phyloP scores from a whole-genome alignment of 1,284 basidiomycete species.

The Waitea zeae region DNA sequence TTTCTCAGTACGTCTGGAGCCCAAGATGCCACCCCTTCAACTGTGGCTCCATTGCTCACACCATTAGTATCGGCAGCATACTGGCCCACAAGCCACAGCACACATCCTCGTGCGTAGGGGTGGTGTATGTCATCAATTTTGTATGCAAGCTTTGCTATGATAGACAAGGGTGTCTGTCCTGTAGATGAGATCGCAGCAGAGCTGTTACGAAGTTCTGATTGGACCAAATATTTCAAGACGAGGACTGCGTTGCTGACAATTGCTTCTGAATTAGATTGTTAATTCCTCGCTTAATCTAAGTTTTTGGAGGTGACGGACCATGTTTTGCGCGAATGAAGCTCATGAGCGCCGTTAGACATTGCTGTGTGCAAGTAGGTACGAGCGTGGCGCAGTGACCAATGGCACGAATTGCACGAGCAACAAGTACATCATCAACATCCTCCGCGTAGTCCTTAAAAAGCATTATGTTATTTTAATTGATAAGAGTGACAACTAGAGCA shows the following conservation, averaged over 20 bases:
- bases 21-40: slow-evolving; percentile 28
- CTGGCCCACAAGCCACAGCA: slow-evolving; percentile 85
- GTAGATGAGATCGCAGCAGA: slow-evolving; percentile 19
- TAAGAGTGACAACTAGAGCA: neutral
- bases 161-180: slow-evolving; percentile 34
- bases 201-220: slow-evolving; percentile 41
- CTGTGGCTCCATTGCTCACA: slow-evolving; percentile 6
- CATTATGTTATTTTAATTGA: neutral
- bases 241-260: slow-evolving; percentile 67
- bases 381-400: slow-evolving; percentile 60
- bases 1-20: slow-evolving; percentile 77
- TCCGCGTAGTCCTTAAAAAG: slow-evolving; percentile 52
- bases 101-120: slow-evolving; percentile 64
- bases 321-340: slow-evolving; percentile 59
- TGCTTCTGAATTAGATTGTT: slow-evolving; percentile 23
- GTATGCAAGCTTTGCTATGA: slow-evolving; percentile 61
- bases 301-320: slow-evolving; percentile 23
- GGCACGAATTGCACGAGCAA: slow-evolving; percentile 55
- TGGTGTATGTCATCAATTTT: slow-evolving; percentile 67
- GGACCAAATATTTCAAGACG: slow-evolving; percentile 72
- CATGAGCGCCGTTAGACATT: slow-evolving; percentile 63
- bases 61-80: slow-evolving; percentile 28
- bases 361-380: slow-evolving; percentile 48
- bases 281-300: neutral
- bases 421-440: slow-evolving; percentile 52